Evolutionary conservation across 2,329 filamentous ascomycete genomes (phyloP).

Genomic region (Fusarium chuoi): DNA sequence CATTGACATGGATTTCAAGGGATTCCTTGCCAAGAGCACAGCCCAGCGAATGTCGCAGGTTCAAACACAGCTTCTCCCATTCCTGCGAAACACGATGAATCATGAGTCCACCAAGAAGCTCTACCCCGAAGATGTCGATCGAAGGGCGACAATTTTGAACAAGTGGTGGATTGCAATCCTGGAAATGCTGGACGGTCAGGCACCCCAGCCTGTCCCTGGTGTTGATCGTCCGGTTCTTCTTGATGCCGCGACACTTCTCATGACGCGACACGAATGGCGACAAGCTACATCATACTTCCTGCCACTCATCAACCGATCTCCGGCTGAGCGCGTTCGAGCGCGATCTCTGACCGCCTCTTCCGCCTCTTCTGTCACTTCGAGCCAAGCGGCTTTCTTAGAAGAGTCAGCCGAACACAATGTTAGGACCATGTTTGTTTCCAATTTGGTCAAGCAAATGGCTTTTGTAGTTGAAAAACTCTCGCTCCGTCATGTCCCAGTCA

Average conservation of each 20-base stretch:
- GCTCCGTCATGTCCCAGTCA: conserved; percentile 71
- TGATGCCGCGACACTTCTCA: conserved; percentile 81
- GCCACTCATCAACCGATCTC: conserved; percentile 67
- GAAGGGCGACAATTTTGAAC: conserved; percentile 80
- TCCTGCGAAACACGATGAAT: conserved; percentile 75
- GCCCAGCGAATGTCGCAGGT: conserved; percentile 80
- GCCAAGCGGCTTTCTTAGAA: conserved; percentile 63
- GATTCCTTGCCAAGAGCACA: conserved; percentile 77
- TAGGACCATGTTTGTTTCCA: conserved; percentile 85
- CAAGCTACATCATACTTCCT: conserved; percentile 75
- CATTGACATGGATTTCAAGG: conserved; percentile 60
- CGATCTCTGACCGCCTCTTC: conserved; percentile 62
- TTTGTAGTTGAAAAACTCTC: conserved; percentile 93
- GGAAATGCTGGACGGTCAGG: conserved; percentile 79
- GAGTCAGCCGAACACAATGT: conserved; percentile 88
- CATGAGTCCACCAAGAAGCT: conserved; percentile 73
- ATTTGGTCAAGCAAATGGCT: conserved; percentile 83
- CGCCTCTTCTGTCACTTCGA: conserved; percentile 73
- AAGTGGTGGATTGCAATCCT: conserved; percentile 90
- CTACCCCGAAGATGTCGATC: conserved; percentile 83
- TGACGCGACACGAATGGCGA: conserved; percentile 91
- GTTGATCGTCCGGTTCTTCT: conserved; percentile 85
- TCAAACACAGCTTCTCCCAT: conserved; percentile 77
- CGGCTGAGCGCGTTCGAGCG: conserved; percentile 56
- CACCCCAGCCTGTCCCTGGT: conserved; percentile 77